Base-by-base conservation (phyloP, 2,329 filamentous ascomycete species). In the Sporothrix pallida region DNA sequence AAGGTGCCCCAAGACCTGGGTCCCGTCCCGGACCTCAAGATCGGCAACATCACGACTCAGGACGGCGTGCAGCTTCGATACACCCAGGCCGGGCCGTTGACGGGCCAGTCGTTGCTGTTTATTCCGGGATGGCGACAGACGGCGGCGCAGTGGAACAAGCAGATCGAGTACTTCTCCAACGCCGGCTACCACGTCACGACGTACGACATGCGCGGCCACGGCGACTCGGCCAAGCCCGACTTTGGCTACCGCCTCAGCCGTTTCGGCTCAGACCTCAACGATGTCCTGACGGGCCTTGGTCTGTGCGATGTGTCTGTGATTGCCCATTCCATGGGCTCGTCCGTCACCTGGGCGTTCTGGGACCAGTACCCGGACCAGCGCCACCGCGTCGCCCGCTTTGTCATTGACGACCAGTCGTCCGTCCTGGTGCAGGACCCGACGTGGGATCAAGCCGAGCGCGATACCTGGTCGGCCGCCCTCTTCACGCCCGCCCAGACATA, bases 321-420 rank as follows among this genome's bases (percentile, higher is more conserved):
- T 23, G 54, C 54, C 10, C 54, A 56, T 20, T 56, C 54, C 54
- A 56, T 52, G 54, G 54, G 54, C 8, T 56, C 54, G 10, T 56
- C 54, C 12, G 54, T 56, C 17, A 56, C 20, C 8, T 56, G 54
- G 54, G 54, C 54, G 20, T 58, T 58, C 37, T 58, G 56, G 23
- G 12, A 58, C 56, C 56, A 58, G 23, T 58, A 58, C 23, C 56
- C 56, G 10, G 56, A 58, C 3, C 56, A 58, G 56, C 56, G 56
- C 12, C 20, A 10, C 52, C 52, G 56, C 23, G 12, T 58, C 23
- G 56, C 56, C 10, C 56, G 56, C 9, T 58, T 58, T 15, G 56
- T 58, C 23, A 31, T 58, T 17, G 56, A 58, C 56, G 56, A 58
- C 56, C 56, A 58, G 56, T 58, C 23, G 56, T 58, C 56, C 23